Base-by-base conservation (phyloP, 352 stramenopile genomes). In the Phytophthora multivora region DNA sequence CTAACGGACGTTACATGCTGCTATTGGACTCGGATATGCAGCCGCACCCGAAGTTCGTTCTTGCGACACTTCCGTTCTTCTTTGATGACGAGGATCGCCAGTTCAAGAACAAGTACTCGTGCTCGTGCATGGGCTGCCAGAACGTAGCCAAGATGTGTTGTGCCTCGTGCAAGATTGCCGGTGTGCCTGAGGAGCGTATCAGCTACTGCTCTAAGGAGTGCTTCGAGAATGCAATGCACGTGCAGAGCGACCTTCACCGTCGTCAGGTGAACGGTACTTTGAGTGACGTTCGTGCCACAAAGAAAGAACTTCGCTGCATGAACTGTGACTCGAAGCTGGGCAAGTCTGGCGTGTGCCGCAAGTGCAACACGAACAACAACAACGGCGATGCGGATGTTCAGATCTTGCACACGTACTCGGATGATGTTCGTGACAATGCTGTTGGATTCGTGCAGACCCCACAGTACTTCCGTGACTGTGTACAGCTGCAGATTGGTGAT, bases 191-290 rank as follows among this genome's bases (percentile, higher is more conserved):
- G 51, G 80, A 92, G 36, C 77, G 69, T n/a, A 94, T 94, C 51
- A 91, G 78, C 45, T 94, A 87, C 76, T 95, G 87, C 69, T 94
- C 85, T 16, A 92, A 93, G 66, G 80, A 94, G 30, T 95, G 87
- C 61, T 95, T 95, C 63, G 82, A 95, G 43, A 91, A 90, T 54
- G 80, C 77, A 3, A 82, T 88, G 72, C 87, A 93, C 71, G 82
- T 92, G 6, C 71, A 89, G 51, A 89, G 77, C 38, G 83, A 80
- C 26, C 52, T 95, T 16, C 86, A 95, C 50, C 86, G 86, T 61
- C 86, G 86, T 30, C 86, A 95, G 31, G 83, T 92, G 28, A 93
- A 95, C 47, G 83, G 83, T 23, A 95, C 83, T 0, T 57, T 93
- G 40, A 91, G 80, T 19, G 86, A 95, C 38, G 90, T 77, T 12